Percentiles rank a stretch among this genome's conserved stretches.
phyloP scores from a whole-genome alignment of 768 basidiomycete genomes.

The Podaxis sp. region DNA sequence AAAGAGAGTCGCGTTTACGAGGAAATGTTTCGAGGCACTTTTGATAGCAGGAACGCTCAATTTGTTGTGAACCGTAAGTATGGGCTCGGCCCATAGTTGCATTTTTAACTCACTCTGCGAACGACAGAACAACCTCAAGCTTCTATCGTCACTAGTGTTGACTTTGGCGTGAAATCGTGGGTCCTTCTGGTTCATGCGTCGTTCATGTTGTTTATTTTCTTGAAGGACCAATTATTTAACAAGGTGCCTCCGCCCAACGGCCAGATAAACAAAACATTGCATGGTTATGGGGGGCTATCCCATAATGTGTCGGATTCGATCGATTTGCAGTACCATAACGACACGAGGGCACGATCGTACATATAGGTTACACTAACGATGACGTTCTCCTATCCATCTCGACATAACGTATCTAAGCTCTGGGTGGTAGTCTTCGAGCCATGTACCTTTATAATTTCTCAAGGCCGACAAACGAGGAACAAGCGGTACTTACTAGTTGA shows the following conservation, averaged over 20 bases:
- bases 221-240: neutral
- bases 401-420: constrained; percentile 15
- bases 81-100: neutral
- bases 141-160: constrained; percentile 7
- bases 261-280: neutral
- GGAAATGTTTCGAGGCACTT: neutral
- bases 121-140: neutral
- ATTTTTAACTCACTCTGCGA: neutral
- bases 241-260: neutral
- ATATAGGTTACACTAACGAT: neutral
- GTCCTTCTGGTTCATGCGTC: neutral
- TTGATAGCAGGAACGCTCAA: neutral
- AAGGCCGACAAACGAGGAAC: too few relatives aligned
- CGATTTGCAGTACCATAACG: neutral
- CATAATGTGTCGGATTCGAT: neutral
- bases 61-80: neutral
- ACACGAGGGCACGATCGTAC: neutral
- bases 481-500: too few relatives aligned
- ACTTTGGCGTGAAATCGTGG: constrained; percentile 3
- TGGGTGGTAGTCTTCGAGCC: too few relatives aligned
- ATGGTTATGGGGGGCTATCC: neutral
- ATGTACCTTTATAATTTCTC: too few relatives aligned
- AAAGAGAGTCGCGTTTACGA: neutral
- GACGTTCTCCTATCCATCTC: constrained; percentile 17
- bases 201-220: neutral